Conservation (phyloP, 2,329 filamentous ascomycete species). For the Escovopsis weberi region DNA sequence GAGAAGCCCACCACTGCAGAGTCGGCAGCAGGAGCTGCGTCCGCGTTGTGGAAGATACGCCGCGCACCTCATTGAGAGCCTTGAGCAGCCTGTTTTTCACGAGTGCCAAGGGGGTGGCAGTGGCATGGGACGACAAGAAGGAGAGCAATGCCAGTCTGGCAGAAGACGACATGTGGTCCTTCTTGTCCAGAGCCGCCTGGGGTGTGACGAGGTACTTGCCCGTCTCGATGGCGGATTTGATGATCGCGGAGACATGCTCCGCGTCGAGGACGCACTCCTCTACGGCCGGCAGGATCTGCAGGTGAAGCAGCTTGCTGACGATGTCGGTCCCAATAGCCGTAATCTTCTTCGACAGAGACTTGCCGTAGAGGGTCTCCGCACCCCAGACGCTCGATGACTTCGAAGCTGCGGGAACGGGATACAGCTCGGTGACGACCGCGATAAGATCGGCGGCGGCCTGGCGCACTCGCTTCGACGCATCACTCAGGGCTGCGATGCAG, state of each 20-base stretch:
- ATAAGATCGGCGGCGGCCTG: constrained; percentile 58
- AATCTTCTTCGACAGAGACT: constrained; percentile 27
- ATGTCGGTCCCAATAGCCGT: constrained; percentile 45
- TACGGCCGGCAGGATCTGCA: constrained; percentile 56
- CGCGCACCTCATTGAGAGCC: constrained; percentile 57
- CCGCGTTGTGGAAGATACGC: constrained; percentile 53
- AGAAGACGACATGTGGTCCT: constrained; percentile 41
- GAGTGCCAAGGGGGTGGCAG: constrained; percentile 50
- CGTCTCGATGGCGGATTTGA: constrained; percentile 30
- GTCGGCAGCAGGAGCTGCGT: constrained; percentile 64
- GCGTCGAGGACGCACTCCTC: constrained; percentile 80
- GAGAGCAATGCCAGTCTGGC: constrained; percentile 50
- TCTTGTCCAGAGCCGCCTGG: constrained; percentile 31
- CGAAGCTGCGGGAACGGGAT: constrained; percentile 20
- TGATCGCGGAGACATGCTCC: constrained; percentile 49
- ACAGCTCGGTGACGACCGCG: constrained; percentile 37
- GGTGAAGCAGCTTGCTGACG: constrained; percentile 44
- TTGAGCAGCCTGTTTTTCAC: constrained; percentile 61
- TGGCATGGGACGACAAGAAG: constrained; percentile 60
- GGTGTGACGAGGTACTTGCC: constrained; percentile 24
- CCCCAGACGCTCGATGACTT: constrained; percentile 41
- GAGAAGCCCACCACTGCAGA: constrained; percentile 51
- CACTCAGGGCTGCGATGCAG: constrained; percentile 56
- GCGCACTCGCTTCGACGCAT: constrained; percentile 62
- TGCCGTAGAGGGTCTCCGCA: constrained; percentile 49